Conservation (phyloP, 768 basidiomycete genomes). For the Paxillus involutus region DNA sequence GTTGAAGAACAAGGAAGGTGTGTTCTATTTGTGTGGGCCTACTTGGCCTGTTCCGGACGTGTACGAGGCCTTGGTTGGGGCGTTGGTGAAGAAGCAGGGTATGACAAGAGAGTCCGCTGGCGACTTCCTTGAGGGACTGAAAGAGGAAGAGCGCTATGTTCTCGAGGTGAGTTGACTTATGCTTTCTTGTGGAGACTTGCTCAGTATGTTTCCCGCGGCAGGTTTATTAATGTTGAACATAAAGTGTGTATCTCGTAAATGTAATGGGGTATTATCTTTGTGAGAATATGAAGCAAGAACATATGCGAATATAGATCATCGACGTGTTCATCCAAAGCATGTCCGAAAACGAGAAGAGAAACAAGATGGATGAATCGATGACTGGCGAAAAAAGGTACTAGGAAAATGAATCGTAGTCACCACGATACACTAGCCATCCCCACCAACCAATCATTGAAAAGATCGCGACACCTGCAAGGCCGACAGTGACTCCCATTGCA, state of each 20-base stretch:
- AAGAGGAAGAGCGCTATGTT: conserved; percentile 97
- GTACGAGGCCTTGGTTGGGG: conserved; percentile 86
- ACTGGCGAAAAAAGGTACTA: conserved; percentile 7
- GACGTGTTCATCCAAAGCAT: not conserved
- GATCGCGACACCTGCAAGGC: conserved; percentile 60
- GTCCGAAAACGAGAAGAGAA: not conserved
- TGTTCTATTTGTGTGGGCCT: conserved; percentile 96
- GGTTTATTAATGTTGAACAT: conserved; percentile 22
- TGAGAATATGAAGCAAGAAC: not conserved
- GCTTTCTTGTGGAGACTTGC: not conserved
- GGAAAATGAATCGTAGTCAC: conserved; percentile 21
- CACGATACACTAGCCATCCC: conserved; percentile 31
- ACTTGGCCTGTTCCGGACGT: conserved; percentile 99
- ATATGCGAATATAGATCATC: not conserved
- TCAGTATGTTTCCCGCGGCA: conserved; percentile 4
- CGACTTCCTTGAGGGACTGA: conserved; percentile 81
- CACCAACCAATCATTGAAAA: conserved; percentile 42
- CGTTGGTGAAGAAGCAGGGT: conserved; percentile 71
- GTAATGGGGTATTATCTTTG: not conserved
- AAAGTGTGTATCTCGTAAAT: not conserved
- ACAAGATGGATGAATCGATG: not conserved
- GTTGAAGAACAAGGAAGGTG: conserved; percentile 71
- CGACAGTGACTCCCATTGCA: conserved; percentile 67
- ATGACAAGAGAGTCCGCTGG: conserved; percentile 66
- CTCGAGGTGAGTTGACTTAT: conserved; percentile 59